Conservation (phyloP, 768 basidiomycete genomes). For the Kwoniella pini region DNA sequence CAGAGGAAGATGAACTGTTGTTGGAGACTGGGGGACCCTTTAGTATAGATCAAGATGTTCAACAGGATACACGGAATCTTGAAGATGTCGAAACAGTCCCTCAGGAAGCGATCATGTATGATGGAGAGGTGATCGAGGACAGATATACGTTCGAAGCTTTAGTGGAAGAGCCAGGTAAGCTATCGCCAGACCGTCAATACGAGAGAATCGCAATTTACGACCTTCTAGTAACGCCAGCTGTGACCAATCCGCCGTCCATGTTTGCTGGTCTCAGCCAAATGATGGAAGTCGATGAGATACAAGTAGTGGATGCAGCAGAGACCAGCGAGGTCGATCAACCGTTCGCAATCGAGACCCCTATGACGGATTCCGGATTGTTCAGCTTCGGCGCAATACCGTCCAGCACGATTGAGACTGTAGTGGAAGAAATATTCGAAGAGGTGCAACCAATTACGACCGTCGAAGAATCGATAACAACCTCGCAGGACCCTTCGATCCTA, state of each 20-base stretch:
- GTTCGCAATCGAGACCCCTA: too few species aligned
- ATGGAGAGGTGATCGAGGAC: slow-evolving; percentile 18
- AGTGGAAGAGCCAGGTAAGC: not conserved
- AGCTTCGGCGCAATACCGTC: too few species aligned
- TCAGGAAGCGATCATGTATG: slow-evolving; percentile 13
- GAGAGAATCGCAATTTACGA: too few species aligned
- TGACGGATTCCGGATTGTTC: too few species aligned
- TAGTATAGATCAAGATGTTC: not conserved
- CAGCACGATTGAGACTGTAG: not conserved
- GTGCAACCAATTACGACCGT: too few species aligned
- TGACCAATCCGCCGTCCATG: too few species aligned
- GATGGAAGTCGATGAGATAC: too few species aligned
- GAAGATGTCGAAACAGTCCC: not conserved
- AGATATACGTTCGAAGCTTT: not conserved
- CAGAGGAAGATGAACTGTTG: slow-evolving; percentile 15
- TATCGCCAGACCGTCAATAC: not conserved
- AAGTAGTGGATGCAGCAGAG: too few species aligned
- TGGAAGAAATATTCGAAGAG: not conserved
- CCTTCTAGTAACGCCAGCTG: too few species aligned
- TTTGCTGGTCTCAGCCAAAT: too few species aligned
- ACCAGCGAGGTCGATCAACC: too few species aligned
- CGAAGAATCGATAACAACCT: not conserved
- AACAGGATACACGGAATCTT: not conserved
- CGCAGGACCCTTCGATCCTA: not conserved
- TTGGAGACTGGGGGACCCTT: not conserved